Base-by-base conservation (phyloP, 352 stramenopile genomes). In the Phytophthora sansomeana region DNA sequence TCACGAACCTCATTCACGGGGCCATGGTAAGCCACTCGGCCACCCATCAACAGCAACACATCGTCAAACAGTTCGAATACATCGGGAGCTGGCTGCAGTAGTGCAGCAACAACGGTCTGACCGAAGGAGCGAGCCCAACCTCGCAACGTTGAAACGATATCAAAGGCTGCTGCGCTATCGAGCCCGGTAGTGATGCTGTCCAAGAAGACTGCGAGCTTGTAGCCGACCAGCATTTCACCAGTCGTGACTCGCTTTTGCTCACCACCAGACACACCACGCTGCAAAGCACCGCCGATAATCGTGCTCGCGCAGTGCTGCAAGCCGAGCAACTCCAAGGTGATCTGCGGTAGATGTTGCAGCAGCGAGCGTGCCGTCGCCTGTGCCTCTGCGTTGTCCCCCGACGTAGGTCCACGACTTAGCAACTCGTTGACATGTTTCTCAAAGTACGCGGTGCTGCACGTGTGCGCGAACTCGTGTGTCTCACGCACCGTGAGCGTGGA, bases 381-480 rank as follows among this genome's bases (percentile, higher is more conserved):
- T 0, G 76, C 73, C 10, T 70, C 35, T 21, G 29, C 41, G n/a
- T 81, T 81, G 11, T 72, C 69, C 11, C 68, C 42, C 1, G 14
- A 13, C 1, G 14, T 11, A 24, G 44, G 5, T 16, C 36, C 44
- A 30, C 50, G 44, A 35, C 51, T 68, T 38, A 96, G 68, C 65
- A 81, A 30, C 10, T 86, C 68, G 16, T 73, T 78, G 3, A 83
- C 66, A 74, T 60, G 50, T 26, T 75, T 63, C 1, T 56, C 36
- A 33, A 84, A 73, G 44, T 75, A 58, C 17, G 58, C 46, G 9
- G 66, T 79, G 36, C 82, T 87, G 63, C 84, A 97, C 50, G 94
- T 88, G 63, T 95, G 96, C 6, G 95, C 85, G 69, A 98, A 98
- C 29, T 74, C 73, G 29, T 98, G 85, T 7, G 92, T 98, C 68